A percentile compares a stretch with the other conserved stretches of the same genome.
Evolutionary conservation across 352 stramenopile genomes (phyloP).

Genomic region (Elongisporangium undulatum): DNA sequence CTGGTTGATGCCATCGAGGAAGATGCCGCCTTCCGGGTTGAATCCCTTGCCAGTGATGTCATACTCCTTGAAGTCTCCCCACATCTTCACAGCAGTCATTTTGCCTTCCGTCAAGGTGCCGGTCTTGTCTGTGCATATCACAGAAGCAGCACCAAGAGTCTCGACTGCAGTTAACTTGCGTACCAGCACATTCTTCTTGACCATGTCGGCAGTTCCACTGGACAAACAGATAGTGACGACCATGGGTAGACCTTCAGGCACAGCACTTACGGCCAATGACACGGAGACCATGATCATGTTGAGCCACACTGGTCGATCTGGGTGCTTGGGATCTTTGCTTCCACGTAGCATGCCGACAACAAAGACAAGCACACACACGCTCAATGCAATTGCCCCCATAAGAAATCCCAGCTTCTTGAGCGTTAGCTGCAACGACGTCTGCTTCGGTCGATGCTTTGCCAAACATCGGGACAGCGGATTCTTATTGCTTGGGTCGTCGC

Average conservation of each 20-base stretch:
- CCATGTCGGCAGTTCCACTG: constrained; percentile 27
- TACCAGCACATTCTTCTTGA: constrained; percentile 43
- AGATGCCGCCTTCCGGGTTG: constrained; percentile 48
- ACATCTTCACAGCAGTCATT: constrained; percentile 68
- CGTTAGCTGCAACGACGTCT: constrained; percentile 86
- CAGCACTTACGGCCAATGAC: constrained; percentile 47
- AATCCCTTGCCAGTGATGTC: constrained; percentile 62
- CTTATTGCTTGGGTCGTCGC: constrained; percentile 1
- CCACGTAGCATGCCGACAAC: constrained; percentile 74
- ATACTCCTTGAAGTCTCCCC: constrained; percentile 66
- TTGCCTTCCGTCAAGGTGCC: constrained; percentile 84
- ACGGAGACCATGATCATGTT: constrained; percentile 90
- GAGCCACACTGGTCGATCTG: constrained; percentile 77
- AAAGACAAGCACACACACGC: constrained; percentile 86
- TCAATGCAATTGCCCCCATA: constrained; percentile 84
- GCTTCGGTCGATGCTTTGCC: constrained; percentile 60
- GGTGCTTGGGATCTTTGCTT: constrained; percentile 50
- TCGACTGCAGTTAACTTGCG: constrained; percentile 49
- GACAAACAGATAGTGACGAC: constrained; percentile 35
- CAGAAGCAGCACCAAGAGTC: constrained; percentile 72
- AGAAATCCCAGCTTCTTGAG: constrained; percentile 95
- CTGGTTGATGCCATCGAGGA: constrained; percentile 40
- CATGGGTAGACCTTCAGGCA: constrained; percentile 35
- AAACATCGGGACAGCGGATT: constrained; percentile 56
- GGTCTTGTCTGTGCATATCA: constrained; percentile 90